Evolutionary conservation across 108 stramenopile species (phyloP).

Genomic region (Aurantiochytrium sp.): DNA sequence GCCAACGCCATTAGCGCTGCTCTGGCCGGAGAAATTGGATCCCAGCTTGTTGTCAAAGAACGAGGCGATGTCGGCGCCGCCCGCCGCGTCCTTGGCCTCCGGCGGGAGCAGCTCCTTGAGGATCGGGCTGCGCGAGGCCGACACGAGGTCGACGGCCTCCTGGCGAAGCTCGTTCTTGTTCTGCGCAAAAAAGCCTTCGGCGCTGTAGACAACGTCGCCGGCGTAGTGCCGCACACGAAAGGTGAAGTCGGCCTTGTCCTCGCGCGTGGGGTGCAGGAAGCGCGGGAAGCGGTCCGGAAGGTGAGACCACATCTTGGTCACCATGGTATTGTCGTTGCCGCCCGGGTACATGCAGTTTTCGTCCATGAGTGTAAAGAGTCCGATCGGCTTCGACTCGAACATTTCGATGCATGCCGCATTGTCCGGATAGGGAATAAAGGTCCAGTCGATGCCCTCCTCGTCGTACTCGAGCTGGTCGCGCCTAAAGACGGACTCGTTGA

Average conservation of each 20-base stretch:
- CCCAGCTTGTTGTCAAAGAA: not conserved
- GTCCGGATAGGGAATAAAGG: conserved; percentile 81
- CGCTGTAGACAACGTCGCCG: conserved; percentile 45
- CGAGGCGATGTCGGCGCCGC: conserved; percentile 7
- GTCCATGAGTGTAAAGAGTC: conserved; percentile 59
- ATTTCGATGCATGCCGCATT: conserved; percentile 96
- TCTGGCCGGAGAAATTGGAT: not conserved
- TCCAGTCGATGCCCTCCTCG: conserved; percentile 56
- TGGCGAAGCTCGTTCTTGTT: conserved; percentile 46
- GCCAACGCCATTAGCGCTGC: too few relatives aligned
- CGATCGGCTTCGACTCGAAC: conserved; percentile 78
- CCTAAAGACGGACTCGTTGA: conserved; percentile 57
- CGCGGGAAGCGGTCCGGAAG: not conserved
- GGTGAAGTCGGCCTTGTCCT: conserved; percentile 30
- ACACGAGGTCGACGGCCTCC: not conserved
- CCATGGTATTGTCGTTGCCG: conserved; percentile 64
- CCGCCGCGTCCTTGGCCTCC: not conserved
- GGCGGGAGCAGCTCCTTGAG: not conserved
- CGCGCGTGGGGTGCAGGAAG: not conserved
- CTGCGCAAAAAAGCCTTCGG: conserved; percentile 52
- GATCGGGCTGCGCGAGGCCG: not conserved
- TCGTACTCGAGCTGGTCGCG: conserved; percentile 61
- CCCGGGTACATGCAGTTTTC: conserved; percentile 75
- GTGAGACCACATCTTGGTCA: not conserved
- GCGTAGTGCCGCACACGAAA: conserved; percentile 53